Conservation (phyloP, 2,329 filamentous ascomycete genomes). For the Fusarium sp. region DNA sequence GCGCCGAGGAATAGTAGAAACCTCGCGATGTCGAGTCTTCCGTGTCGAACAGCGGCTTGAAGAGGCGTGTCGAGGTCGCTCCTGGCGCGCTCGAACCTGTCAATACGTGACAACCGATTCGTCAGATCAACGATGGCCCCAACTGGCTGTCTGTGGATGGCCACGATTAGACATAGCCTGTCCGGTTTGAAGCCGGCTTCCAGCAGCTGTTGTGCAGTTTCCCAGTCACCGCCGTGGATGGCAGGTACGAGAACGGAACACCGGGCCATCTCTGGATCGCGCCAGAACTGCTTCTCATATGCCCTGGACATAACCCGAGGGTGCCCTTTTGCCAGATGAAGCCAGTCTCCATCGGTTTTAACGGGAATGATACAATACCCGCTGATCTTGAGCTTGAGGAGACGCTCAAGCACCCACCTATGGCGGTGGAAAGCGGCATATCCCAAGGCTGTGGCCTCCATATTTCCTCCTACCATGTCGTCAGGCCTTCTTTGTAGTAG, state of each 20-base stretch:
- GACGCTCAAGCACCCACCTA: not conserved
- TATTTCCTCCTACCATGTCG: not conserved
- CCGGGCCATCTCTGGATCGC: not conserved
- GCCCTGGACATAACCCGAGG: not conserved
- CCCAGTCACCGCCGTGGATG: not conserved
- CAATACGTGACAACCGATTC: not conserved
- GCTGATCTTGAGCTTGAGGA: not conserved
- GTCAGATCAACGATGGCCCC: not conserved
- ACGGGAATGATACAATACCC: not conserved
- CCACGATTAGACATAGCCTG: not conserved
- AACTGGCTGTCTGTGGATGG: not conserved
- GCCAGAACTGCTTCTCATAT: not conserved
- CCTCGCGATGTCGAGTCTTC: not conserved
- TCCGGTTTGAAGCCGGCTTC: not conserved
- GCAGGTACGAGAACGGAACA: not conserved
- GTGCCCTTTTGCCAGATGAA: not conserved
- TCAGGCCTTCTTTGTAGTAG: not conserved
- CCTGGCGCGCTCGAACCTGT: not conserved
- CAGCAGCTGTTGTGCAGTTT: not conserved
- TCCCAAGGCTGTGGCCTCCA: not conserved
- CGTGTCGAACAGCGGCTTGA: not conserved
- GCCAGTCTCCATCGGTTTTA: not conserved
- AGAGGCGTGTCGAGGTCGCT: not conserved
- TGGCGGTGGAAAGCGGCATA: not conserved
- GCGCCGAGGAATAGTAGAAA: not conserved